Evolutionary conservation across 78 protist genomes (phyloP).

Genomic region (Dictyostelium firmibasis): DNA sequence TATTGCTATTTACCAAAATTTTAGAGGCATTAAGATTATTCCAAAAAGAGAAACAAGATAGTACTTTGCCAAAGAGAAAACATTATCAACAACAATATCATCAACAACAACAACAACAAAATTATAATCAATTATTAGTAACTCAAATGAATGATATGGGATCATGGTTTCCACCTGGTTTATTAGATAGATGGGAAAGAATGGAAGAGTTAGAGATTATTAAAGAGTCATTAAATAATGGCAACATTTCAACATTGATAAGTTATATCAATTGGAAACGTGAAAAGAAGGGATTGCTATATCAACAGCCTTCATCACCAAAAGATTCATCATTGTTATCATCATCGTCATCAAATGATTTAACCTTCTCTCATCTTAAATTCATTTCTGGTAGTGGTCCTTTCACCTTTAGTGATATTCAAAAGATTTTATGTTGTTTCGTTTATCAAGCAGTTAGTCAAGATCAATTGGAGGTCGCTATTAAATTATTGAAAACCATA

Average conservation of each 20-base stretch:
- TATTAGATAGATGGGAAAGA: conserved; percentile 47
- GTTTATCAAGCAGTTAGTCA: conserved; percentile 63
- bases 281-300: conserved; percentile 24
- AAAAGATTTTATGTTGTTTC: conserved; percentile 41
- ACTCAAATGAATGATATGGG: conserved; percentile 46
- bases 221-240: conserved; percentile 30
- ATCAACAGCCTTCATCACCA: not conserved
- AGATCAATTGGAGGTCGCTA: conserved; percentile 39
- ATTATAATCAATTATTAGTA: not conserved
- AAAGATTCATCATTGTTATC: not conserved
- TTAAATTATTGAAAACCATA: conserved; percentile 1
- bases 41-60: conserved; percentile 46
- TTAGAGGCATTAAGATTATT: conserved; percentile 69
- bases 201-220: conserved; percentile 71
- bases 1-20: conserved; percentile 44
- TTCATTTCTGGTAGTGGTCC: conserved; percentile 41
- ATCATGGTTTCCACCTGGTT: conserved; percentile 22
- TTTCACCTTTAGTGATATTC: conserved; percentile 24
- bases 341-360: not conserved
- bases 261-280: conserved; percentile 69
- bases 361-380: not conserved
- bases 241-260: conserved; percentile 31
- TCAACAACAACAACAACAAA: not conserved
- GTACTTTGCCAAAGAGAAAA: not conserved
- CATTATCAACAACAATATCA: not conserved